Base-by-base conservation (phyloP, 2,329 filamentous ascomycete genomes). In the Trichoderma oligosporum region DNA sequence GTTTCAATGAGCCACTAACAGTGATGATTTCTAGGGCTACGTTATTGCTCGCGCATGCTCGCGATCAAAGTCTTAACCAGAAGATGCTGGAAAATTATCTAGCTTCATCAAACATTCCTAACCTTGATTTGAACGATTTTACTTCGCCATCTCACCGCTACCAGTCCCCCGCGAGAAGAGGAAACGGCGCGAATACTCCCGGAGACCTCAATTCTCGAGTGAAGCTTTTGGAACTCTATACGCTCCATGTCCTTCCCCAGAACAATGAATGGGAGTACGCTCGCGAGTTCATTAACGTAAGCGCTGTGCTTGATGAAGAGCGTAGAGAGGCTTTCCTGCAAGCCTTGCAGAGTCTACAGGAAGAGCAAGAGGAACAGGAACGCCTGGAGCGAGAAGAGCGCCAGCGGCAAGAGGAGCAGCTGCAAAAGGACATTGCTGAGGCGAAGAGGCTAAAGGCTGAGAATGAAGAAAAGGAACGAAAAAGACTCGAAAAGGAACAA, bases 181-280 rank as follows among this genome's bases (percentile, higher is more conserved):
- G 75, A 14, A 83, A 82, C 59, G 90, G 89, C 58, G 86, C 91
- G 38, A 86, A 91, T 68, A 95, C 91, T 0, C 91, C 91, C 0
- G 85, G 89, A 61, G 91, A 96, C 68, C 82, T 96, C 33, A 87
- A 89, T 64, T 86, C 90, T 4, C 83, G 91, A 44, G 86, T 97
- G 62, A 96, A 95, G 75, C 89, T 99, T 39, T 83, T 99, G 49
- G 94, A 99, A 74, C 80, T 99, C 7, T 99, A 97, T 71, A 95
- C 91, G 1, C 81, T 99, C 4, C 94, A 99, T 68, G 90, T 97
- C 7, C 83, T 99, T n/a, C 85, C 93, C 4, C 83, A 91, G 53
- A 97, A 97, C 65, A 86, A 90, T 56, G 91, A 97, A 74, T 99
- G 94, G 94, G 90, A 96, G 58, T 97, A 97, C 66, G 91, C 94